phyloP scores from a whole-genome alignment of 2,329 filamentous ascomycete genomes.

The Colletotrichum sp. region DNA sequence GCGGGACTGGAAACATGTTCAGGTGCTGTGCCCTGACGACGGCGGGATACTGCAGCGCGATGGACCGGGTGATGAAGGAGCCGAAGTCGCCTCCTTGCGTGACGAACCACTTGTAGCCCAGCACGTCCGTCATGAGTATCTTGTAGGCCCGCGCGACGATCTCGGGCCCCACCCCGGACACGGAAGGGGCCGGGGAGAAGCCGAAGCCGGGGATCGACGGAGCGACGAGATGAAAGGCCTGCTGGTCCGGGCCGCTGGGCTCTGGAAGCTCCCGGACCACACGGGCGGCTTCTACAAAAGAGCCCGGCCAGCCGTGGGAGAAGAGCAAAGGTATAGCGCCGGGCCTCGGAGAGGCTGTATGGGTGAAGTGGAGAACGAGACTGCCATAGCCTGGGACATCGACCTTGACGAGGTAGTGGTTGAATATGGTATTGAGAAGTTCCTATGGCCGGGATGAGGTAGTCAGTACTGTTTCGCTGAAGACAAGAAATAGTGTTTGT shows the following conservation, averaged over 20 bases:
- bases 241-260: slow-evolving; percentile 28
- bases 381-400: slow-evolving; percentile 16
- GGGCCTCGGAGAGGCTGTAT: slow-evolving; percentile 26
- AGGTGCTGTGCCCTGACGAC: slow-evolving; percentile 2
- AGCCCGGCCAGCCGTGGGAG: slow-evolving; percentile 48
- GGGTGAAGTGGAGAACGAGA: slow-evolving; percentile 34
- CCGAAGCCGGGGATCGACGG: slow-evolving; percentile 49
- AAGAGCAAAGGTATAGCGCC: slow-evolving; percentile 45
- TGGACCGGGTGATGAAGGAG: slow-evolving; percentile 19
- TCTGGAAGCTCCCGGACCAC: slow-evolving; percentile 32
- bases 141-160: slow-evolving; percentile 37
- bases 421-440: slow-evolving; percentile 9
- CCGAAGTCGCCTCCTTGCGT: slow-evolving; percentile 36
- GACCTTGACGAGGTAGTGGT: slow-evolving; percentile 20
- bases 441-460: neutral
- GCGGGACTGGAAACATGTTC: slow-evolving; percentile 11
- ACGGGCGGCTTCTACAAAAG: slow-evolving; percentile 40
- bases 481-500: neutral
- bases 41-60: slow-evolving; percentile 11
- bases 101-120: slow-evolving; percentile 41
- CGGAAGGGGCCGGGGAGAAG: slow-evolving; percentile 39
- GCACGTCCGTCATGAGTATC: slow-evolving; percentile 40
- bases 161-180: slow-evolving; percentile 33
- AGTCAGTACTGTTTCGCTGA: neutral
- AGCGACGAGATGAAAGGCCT: slow-evolving; percentile 51